Conservation (phyloP, 2,329 filamentous ascomycete genomes). For the Paradendryphiella salina region DNA sequence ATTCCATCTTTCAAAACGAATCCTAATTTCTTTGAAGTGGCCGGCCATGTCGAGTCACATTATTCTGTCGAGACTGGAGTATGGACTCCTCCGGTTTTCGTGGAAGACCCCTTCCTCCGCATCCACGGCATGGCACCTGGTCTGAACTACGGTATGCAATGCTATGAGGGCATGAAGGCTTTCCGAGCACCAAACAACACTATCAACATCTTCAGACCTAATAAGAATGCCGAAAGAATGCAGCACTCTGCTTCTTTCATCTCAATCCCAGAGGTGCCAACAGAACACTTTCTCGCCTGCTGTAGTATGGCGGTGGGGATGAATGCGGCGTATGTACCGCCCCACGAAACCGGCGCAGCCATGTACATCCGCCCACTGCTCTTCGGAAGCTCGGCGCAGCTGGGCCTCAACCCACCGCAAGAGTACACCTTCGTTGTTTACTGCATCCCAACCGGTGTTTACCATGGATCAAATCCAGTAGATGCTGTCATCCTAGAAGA, state of each 20-base stretch:
- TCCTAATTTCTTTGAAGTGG: constrained; percentile 60
- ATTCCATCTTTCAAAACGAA: not conserved
- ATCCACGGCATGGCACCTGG: constrained; percentile 95
- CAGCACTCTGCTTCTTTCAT: constrained; percentile 82
- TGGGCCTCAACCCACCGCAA: constrained; percentile 83
- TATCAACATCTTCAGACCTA: constrained; percentile 86
- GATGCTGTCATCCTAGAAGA: constrained; percentile 85
- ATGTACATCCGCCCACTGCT: constrained; percentile 91
- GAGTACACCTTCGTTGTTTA: constrained; percentile 92
- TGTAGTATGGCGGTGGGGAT: constrained; percentile 80
- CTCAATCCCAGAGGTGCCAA: constrained; percentile 79
- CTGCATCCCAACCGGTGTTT: constrained; percentile 89
- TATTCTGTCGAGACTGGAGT: constrained; percentile 73
- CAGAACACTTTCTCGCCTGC: constrained; percentile 73
- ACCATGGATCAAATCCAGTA: constrained; percentile 89
- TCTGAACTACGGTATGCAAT: constrained; percentile 94
- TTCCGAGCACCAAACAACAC: constrained; percentile 75
- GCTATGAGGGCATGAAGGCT: constrained; percentile 97
- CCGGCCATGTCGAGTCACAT: constrained; percentile 88
- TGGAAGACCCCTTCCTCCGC: constrained; percentile 79
- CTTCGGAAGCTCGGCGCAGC: constrained; percentile 83
- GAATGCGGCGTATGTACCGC: constrained; percentile 90
- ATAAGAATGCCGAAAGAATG: constrained; percentile 81
- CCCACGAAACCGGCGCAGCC: constrained; percentile 82
- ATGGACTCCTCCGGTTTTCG: constrained; percentile 79